Percentiles rank a stretch among this genome's conserved stretches.
Conservation (phyloP, 116 monocot genomes). For the Cymodocea nodosa region DNA sequence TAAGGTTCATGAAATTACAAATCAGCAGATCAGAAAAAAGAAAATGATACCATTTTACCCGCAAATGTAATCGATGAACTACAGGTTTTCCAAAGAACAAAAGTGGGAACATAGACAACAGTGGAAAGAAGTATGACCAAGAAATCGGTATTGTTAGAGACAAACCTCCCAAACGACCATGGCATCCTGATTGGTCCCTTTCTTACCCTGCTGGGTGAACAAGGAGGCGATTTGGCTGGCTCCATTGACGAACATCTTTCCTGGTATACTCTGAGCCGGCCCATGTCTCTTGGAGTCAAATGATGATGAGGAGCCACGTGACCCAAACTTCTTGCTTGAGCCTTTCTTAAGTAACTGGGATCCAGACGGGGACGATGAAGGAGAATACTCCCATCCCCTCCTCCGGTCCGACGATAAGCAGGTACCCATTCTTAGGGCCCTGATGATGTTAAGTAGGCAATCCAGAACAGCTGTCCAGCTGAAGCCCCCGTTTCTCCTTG, state of each 20-base stretch:
- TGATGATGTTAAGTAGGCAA: conserved; percentile 43
- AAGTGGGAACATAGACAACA: not conserved
- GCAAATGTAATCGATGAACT: not conserved
- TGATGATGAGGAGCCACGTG: not conserved
- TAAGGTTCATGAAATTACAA: no score
- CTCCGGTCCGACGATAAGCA: conserved; percentile 36
- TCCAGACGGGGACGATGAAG: not conserved
- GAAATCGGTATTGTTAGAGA: not conserved
- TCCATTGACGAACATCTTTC: conserved; percentile 37
- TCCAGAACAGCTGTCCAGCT: conserved; percentile 35
- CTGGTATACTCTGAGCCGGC: conserved; percentile 25
- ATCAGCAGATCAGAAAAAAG: no score
- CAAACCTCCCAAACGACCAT: conserved; percentile 71
- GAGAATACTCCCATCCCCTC: not conserved
- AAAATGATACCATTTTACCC: no score
- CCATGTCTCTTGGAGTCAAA: conserved; percentile 14
- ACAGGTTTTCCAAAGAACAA: not conserved
- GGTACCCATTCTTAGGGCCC: conserved; percentile 74
- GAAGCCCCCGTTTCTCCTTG: not conserved
- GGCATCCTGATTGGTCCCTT: conserved; percentile 67
- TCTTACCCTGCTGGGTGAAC: conserved; percentile 67
- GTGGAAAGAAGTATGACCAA: not conserved
- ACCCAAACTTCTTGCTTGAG: conserved; percentile 8
- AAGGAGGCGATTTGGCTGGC: conserved; percentile 25
- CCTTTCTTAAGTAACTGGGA: conserved; percentile 1